These are phyloP conservation scores for Cercospora nicotianae DNA, from an alignment of 2,329 filamentous ascomycete genomes.

Conservation along the genomic window DNA sequence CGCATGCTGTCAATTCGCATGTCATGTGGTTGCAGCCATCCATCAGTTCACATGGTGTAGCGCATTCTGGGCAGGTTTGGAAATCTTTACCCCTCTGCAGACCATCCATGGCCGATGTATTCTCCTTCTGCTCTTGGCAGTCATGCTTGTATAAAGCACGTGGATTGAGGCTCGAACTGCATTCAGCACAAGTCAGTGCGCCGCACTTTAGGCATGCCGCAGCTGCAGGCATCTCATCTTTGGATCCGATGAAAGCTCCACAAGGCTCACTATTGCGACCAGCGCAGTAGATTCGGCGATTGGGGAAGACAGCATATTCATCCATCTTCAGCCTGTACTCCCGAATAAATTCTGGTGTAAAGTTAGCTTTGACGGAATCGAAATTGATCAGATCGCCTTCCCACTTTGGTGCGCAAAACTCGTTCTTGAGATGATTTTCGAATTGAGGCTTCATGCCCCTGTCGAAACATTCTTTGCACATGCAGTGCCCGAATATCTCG, in stretches of 20 bases:
- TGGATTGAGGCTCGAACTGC: background rate
- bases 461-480: background rate
- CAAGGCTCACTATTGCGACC: background rate
- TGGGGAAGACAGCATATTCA: background rate
- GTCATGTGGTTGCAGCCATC: background rate
- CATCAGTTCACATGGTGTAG: background rate
- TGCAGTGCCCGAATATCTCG: background rate
- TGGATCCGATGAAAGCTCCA: background rate
- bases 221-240: background rate
- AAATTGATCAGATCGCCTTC: background rate
- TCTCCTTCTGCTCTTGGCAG: background rate
- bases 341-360: background rate
- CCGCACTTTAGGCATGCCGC: background rate
- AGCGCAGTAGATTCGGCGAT: background rate
- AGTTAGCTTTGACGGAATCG: background rate
- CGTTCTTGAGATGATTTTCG: background rate
- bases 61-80: background rate
- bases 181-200: background rate
- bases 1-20: background rate
- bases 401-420: background rate
- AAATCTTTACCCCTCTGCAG: background rate
- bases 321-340: background rate
- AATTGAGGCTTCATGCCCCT: background rate
- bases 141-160: background rate
- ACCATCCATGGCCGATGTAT: background rate